phyloP scores from a whole-genome alignment of 805 yeast species.

The Maudiozyma barnettii region DNA sequence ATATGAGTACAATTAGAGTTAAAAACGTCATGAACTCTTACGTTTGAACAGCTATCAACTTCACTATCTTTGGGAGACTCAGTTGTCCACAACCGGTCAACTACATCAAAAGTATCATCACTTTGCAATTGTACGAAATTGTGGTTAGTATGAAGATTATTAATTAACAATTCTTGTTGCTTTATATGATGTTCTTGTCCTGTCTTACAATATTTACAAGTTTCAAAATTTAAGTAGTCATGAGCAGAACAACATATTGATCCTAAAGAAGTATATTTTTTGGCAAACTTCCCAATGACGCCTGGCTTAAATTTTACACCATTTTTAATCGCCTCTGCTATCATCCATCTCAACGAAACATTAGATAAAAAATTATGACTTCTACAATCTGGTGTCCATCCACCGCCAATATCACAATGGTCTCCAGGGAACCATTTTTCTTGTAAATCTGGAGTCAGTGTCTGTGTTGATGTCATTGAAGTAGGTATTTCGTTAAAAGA shows the following conservation, averaged over 20 bases:
- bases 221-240: constrained; percentile 32
- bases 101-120: neutral
- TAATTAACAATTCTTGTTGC: neutral
- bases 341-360: constrained; percentile 52
- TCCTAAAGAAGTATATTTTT: constrained; percentile 31
- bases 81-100: too few relatives aligned
- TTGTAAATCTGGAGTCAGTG: constrained; percentile 20
- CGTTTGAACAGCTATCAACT: neutral
- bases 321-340: constrained; percentile 41
- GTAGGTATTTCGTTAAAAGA: neutral
- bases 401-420: constrained; percentile 64
- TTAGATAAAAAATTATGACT: constrained; percentile 33
- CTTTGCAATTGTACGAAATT: neutral
- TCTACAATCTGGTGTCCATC: constrained; percentile 45
- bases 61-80: neutral
- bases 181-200: neutral
- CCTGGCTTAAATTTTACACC: constrained; percentile 41
- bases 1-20: constrained; percentile 5
- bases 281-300: constrained; percentile 34
- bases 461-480: neutral
- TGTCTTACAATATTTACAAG: neutral
- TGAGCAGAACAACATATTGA: constrained; percentile 43
- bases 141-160: neutral
- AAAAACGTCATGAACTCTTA: neutral
- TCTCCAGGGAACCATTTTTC: constrained; percentile 65